phyloP scores from a whole-genome alignment of 306 rosid species.

The Gastrolobium villosum region DNA sequence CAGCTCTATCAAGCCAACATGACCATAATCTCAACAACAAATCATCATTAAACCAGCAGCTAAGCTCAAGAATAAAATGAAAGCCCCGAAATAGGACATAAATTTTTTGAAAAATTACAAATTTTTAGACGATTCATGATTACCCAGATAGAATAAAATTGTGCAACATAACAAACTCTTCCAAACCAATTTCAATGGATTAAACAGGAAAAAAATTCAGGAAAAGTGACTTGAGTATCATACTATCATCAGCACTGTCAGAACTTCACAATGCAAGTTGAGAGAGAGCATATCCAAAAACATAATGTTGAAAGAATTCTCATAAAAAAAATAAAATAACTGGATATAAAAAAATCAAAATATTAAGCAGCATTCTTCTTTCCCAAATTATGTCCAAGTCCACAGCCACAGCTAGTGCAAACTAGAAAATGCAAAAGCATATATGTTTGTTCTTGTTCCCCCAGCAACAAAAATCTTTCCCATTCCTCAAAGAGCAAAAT shows the following conservation, averaged over 20 bases:
- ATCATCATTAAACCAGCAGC: conserved; percentile 6
- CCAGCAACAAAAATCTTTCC: conserved; percentile 19
- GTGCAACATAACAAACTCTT: neutral
- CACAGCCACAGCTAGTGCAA: conserved; percentile 44
- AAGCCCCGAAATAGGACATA: neutral
- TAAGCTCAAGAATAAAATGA: neutral
- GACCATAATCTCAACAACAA: conserved; percentile 10
- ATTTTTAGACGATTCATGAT: neutral
- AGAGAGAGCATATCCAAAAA: conserved; percentile 19
- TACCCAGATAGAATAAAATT: conserved; percentile 7
- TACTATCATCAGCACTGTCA: conserved; percentile 19
- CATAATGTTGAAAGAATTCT: conserved; percentile 41
- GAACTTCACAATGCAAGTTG: conserved; percentile 40
- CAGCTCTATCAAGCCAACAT: conserved; percentile 11
- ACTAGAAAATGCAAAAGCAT: conserved; percentile 25
- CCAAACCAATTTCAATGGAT: conserved; percentile 5
- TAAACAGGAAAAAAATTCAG: neutral
- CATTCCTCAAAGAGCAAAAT: conserved; percentile 16
- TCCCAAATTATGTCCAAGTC: conserved; percentile 12
- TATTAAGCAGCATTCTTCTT: conserved; percentile 46
- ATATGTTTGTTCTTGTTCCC: neutral
- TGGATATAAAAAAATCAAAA: conserved; percentile 31
- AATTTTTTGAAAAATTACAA: neutral
- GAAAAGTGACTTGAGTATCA: conserved; percentile 7
- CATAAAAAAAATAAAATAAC: conserved; percentile 12